phyloP scores from a whole-genome alignment of 225 moss, liverwort and hornwort genomes.

The Polytrichum commune region DNA sequence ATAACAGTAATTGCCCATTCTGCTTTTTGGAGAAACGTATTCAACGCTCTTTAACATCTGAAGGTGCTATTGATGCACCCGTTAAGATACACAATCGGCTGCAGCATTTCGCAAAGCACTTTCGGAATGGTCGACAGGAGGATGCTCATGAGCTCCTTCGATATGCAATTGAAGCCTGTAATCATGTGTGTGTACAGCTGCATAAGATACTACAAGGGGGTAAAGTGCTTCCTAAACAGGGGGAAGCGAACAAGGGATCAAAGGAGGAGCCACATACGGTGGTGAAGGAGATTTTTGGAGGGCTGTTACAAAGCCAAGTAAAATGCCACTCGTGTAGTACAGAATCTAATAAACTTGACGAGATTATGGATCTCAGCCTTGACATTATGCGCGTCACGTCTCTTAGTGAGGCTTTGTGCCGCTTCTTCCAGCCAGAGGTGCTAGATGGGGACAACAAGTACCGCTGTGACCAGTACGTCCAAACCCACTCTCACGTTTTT shows the following conservation, averaged over 20 bases:
- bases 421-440: conserved; percentile 78
- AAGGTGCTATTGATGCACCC: conserved; percentile 59
- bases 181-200: conserved; percentile 69
- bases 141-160: conserved; percentile 84
- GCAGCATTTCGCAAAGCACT: conserved; percentile 71
- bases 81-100: conserved; percentile 65
- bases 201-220: conserved; percentile 45
- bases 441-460: conserved; percentile 85
- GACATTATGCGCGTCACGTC: conserved; percentile 63
- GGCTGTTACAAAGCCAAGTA: conserved; percentile 76
- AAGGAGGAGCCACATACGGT: conserved; percentile 79
- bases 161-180: conserved; percentile 78
- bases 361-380: conserved; percentile 82
- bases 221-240: conserved; percentile 45
- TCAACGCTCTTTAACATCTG: conserved; percentile 56
- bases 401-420: conserved; percentile 61
- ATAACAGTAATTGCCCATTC: conserved; percentile 71
- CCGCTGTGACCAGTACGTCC: conserved; percentile 67
- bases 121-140: conserved; percentile 81
- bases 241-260: conserved; percentile 34
- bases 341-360: conserved; percentile 78
- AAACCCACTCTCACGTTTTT: neutral
- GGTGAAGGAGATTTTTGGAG: conserved; percentile 80
- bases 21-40: conserved; percentile 84
- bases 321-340: conserved; percentile 65